A percentile compares a stretch with the other conserved stretches of the same genome.
phyloP scores from a whole-genome alignment of 352 stramenopile genomes.

The Phytophthora ohioensis region DNA sequence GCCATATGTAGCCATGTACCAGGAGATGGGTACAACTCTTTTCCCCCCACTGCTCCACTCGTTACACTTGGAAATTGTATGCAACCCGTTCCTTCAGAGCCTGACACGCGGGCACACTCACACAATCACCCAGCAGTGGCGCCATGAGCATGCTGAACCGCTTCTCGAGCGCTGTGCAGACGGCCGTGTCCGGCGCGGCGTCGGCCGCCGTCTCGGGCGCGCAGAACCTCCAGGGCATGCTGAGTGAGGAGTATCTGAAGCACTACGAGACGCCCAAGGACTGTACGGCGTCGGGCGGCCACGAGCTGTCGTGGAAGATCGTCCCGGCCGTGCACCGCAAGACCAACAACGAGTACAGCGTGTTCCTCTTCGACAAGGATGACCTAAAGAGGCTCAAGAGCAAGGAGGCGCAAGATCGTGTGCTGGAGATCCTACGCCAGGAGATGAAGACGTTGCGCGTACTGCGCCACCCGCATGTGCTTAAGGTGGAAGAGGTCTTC shows the following conservation, averaged over 20 bases:
- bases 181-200: conserved; percentile 57
- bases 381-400: conserved; percentile 85
- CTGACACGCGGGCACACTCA: conserved; percentile 12
- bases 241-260: conserved; percentile 89
- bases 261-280: conserved; percentile 89
- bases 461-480: conserved; percentile 88
- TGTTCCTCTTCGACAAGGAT: conserved; percentile 91
- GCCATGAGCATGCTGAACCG: conserved; percentile 75
- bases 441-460: conserved; percentile 90
- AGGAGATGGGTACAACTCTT: not conserved
- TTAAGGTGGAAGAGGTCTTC: conserved; percentile 92
- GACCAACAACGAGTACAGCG: conserved; percentile 78
- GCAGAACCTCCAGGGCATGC: conserved; percentile 64
- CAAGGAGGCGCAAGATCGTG: conserved; percentile 88
- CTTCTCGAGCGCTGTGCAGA: conserved; percentile 79
- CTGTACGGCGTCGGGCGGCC: conserved; percentile 82
- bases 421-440: conserved; percentile 88
- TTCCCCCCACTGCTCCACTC: conserved; percentile 5
- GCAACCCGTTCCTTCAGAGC: not conserved
- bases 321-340: conserved; percentile 86
- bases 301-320: conserved; percentile 88
- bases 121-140: not conserved
- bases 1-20: conserved; percentile 12
- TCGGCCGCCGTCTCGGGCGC: conserved; percentile 53
- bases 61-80: conserved; percentile 19